These are phyloP conservation scores for Cryptosporidium baileyi DNA, from an alignment of 169 alveolate species.

Conservation along the genomic window DNA sequence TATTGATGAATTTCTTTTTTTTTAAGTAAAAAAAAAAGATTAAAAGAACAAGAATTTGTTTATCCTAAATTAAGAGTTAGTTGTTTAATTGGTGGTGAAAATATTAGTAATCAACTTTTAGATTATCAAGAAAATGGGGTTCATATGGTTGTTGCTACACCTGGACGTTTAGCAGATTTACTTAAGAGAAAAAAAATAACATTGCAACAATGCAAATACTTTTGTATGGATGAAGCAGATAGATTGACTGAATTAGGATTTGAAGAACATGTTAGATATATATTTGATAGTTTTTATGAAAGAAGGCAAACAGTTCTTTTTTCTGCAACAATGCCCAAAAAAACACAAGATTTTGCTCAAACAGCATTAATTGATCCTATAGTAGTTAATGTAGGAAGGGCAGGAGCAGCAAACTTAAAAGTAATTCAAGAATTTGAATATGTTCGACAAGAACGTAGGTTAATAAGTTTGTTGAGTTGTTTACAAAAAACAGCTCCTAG, in stretches of 20 bases:
- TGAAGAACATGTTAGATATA: constrained; percentile 87
- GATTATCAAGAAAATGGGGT: constrained; percentile 82
- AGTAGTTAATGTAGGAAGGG: constrained; percentile 92
- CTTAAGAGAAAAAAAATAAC: constrained; percentile 84
- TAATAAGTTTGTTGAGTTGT: constrained; percentile 85
- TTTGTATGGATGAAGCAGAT: constrained; percentile 98
- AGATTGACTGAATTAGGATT: constrained; percentile 92
- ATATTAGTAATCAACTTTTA: neutral
- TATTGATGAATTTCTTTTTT: constrained; percentile 78
- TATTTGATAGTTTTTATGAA: constrained; percentile 87
- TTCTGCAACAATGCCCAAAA: constrained; percentile 97
- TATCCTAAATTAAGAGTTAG: constrained; percentile 77
- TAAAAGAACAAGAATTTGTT: neutral
- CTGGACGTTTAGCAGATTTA: constrained; percentile 96
- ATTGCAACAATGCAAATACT: constrained; percentile 87
- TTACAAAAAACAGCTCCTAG: constrained; percentile 95
- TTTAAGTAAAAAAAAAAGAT: constrained; percentile 68
- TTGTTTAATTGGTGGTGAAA: constrained; percentile 85
- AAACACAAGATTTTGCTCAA: constrained; percentile 94
- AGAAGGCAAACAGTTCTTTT: constrained; percentile 93
- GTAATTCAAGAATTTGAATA: constrained; percentile 92
- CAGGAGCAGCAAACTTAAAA: constrained; percentile 91
- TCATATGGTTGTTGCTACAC: constrained; percentile 96
- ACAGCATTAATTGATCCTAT: constrained; percentile 90
- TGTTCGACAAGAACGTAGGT: constrained; percentile 91